Percentiles rank a stretch among this genome's conserved stretches.
These are phyloP conservation scores for Chaetomidium leptoderma DNA, from an alignment of 495 filamentous ascomycete species.

Conservation along the genomic window DNA sequence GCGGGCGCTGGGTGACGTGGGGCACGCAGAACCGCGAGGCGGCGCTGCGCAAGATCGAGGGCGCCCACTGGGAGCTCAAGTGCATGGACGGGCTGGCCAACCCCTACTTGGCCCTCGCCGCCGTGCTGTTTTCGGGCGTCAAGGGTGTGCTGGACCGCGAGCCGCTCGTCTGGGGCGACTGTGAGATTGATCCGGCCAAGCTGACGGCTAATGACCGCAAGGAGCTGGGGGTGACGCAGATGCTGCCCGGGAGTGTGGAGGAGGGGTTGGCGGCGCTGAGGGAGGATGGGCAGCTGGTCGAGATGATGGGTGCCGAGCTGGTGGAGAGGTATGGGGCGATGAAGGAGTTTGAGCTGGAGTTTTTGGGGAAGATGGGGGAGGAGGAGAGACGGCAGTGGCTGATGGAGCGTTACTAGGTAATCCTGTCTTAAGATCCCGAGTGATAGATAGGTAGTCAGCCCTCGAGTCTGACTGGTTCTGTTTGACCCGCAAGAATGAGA, in stretches of 20 bases:
- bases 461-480: too few species aligned
- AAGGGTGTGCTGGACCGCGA: conserved; percentile 51
- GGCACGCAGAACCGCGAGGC: conserved; percentile 72
- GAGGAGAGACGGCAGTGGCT: conserved; percentile 54
- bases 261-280: conserved; percentile 51
- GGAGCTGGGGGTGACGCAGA: conserved; percentile 49
- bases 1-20: conserved; percentile 69
- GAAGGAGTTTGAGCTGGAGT: conserved; percentile 54
- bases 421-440: too few species aligned
- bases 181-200: conserved; percentile 50
- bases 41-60: conserved; percentile 58
- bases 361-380: conserved; percentile 42
- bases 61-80: conserved; percentile 67
- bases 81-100: conserved; percentile 69
- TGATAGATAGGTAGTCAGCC: too few species aligned
- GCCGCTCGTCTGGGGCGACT: conserved; percentile 53
- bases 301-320: conserved; percentile 48
- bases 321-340: conserved; percentile 57
- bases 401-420: too few species aligned
- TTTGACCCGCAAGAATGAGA: neutral
- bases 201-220: conserved; percentile 48
- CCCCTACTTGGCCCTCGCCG: conserved; percentile 63
- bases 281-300: conserved; percentile 41
- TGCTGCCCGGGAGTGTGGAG: conserved; percentile 50
- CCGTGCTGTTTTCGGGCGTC: conserved; percentile 61